A percentile compares a stretch with the other conserved stretches of the same genome.
Evolutionary conservation across 2,329 filamentous ascomycete genomes (phyloP).

Genomic region (Colletotrichum sp.): DNA sequence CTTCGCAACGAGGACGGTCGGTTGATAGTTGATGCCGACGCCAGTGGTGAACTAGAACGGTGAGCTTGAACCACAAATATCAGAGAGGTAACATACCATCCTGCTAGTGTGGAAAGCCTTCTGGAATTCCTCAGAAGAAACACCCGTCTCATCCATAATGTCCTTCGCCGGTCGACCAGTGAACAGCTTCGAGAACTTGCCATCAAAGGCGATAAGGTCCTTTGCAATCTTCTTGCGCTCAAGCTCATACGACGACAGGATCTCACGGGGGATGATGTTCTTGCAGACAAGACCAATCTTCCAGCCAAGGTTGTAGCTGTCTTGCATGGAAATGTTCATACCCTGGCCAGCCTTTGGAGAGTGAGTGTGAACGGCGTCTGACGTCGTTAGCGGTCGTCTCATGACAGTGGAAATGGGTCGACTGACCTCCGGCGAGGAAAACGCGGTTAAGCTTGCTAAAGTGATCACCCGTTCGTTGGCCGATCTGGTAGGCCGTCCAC

Average conservation of each 20-base stretch:
- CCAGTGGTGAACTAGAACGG: constrained; percentile 21
- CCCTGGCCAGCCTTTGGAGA: constrained; percentile 70
- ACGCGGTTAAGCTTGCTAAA: constrained; percentile 64
- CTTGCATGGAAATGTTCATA: constrained; percentile 77
- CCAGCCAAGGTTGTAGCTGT: constrained; percentile 64
- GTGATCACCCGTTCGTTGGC: constrained; percentile 64
- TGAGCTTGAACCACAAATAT: neutral
- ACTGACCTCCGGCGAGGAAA: constrained; percentile 64
- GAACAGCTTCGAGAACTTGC: constrained; percentile 61
- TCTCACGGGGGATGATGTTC: constrained; percentile 41
- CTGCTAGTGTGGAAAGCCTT: constrained; percentile 63
- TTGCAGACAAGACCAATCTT: constrained; percentile 55
- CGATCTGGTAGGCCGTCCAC: constrained; percentile 72
- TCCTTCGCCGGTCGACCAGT: constrained; percentile 61
- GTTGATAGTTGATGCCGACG: constrained; percentile 59
- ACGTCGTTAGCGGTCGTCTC: neutral
- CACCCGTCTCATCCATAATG: constrained; percentile 63
- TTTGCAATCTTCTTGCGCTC: constrained; percentile 66
- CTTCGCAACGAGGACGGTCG: constrained; percentile 62
- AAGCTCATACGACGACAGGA: constrained; percentile 55
- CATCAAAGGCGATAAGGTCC: constrained; percentile 62
- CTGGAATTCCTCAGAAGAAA: constrained; percentile 68
- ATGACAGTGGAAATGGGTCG: neutral
- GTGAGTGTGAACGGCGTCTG: constrained; percentile 64
- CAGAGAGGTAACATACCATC: constrained; percentile 27